phyloP scores from a whole-genome alignment of 768 basidiomycete species.

The Tephrocybe sp. region DNA sequence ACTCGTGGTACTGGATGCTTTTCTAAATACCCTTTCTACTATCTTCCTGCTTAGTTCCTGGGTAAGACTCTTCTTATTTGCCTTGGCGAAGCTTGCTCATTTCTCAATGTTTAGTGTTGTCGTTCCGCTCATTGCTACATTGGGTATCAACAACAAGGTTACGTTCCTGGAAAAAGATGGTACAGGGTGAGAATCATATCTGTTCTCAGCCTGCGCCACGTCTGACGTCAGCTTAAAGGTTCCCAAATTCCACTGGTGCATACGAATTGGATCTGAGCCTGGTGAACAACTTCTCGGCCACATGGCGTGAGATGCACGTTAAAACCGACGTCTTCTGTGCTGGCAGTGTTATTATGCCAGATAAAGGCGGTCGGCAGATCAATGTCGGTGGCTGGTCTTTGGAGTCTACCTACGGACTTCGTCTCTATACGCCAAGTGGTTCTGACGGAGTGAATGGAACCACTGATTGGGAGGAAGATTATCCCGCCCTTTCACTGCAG shows the following conservation, averaged over 20 bases:
- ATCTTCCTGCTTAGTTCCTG: conserved; percentile 33
- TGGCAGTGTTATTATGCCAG: conserved; percentile 69
- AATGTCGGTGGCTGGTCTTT: conserved; percentile 72
- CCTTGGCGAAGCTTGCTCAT: neutral
- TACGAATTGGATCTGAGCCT: conserved; percentile 74
- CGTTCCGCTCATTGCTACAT: conserved; percentile 69
- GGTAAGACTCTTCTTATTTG: conserved; percentile 30
- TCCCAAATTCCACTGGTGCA: conserved; percentile 67
- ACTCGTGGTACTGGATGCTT: neutral
- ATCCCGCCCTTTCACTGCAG: conserved; percentile 54
- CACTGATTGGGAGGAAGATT: conserved; percentile 79
- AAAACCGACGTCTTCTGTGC: conserved; percentile 82
- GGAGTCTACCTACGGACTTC: conserved; percentile 68
- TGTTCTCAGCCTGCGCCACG: neutral
- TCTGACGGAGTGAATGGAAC: conserved; percentile 65
- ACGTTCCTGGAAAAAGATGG: conserved; percentile 75
- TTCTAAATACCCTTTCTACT: neutral
- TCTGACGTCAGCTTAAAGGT: conserved; percentile 27
- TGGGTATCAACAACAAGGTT: conserved; percentile 81
- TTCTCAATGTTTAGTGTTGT: conserved; percentile 46
- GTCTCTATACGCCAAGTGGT: conserved; percentile 73
- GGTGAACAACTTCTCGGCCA: conserved; percentile 40
- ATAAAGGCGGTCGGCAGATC: conserved; percentile 63
- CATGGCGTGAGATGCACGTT: conserved; percentile 78
- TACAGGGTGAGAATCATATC: conserved; percentile 41